Evolutionary conservation across 176 grass and related monocot genomes (phyloP), one percentile per base, ranked within the genome.

Genomic region (Aegilops speltoides): DNA sequence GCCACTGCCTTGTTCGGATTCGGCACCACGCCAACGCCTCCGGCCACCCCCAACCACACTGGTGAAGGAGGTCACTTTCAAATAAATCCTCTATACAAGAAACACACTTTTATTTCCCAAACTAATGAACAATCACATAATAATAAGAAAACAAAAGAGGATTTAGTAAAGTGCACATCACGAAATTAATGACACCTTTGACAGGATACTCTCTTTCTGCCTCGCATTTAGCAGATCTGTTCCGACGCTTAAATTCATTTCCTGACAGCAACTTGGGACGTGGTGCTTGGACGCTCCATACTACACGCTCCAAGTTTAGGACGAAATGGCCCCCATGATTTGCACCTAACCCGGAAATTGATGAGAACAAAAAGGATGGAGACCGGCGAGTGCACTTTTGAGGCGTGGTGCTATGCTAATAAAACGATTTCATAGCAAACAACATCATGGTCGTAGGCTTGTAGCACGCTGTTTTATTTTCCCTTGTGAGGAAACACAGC

Each of bases 311-410:
- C 82, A 25, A 77, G 86, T 85, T 85, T 88, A 23, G n/a, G 63
- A 85, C 14, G 37, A 7, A 41, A 85, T 56, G 81, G 86, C 64
- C 77, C 89, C 86, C 82, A 82, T 57, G 72, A 82, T 64, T 77
- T 77, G 28, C 38, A 88, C 82, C 86, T 81, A 88, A 88, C 82
- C 86, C 86, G 69, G 82, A 82, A 91, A 88, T 91, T 45, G 4
- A 28, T 85, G 68, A 52, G 86, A 70, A 85, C 38, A 70, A 82
- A 85, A 77, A 41, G 17, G 77, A 78, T 36, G 71, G 24, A 38
- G 68, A 41, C 68, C 9, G 81, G 80, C 46, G 31, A 20, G 17
- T 77, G 77, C 70, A 5, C 86, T 85, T 91, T 91, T 88, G 88
- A 3, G 76, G 81, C 82, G 80, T 25, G 77, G 80, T 76, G 85